Evolutionary conservation across 2,329 filamentous ascomycete genomes (phyloP).

Genomic region (Alternaria conjuncta): DNA sequence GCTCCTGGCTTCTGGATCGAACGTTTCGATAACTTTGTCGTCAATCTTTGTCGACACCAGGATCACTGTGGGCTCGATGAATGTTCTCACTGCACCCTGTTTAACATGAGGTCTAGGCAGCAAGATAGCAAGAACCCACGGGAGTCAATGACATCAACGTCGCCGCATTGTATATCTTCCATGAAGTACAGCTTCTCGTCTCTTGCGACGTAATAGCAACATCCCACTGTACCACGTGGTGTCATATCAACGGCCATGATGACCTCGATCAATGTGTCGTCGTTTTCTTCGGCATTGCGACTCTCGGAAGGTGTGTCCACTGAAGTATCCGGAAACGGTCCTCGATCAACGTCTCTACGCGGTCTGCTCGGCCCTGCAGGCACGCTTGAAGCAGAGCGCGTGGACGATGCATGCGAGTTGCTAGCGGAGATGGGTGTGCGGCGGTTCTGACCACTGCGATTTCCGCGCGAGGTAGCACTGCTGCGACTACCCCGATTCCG

Average conservation of each 20-base stretch:
- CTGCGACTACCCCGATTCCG: conserved; percentile 18
- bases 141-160: conserved; percentile 64
- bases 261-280: conserved; percentile 68
- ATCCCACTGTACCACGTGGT: conserved; percentile 75
- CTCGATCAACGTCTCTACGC: background rate
- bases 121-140: conserved; percentile 41
- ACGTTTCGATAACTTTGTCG: conserved; percentile 55
- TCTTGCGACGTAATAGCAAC: conserved; percentile 77
- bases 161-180: conserved; percentile 74
- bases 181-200: conserved; percentile 76
- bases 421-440: conserved; percentile 4
- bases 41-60: conserved; percentile 64
- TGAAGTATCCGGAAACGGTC: background rate
- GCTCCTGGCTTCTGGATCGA: conserved; percentile 53
- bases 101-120: background rate
- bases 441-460: conserved; percentile 10
- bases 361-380: background rate
- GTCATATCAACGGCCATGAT: conserved; percentile 82
- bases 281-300: conserved; percentile 45
- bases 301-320: conserved; percentile 6
- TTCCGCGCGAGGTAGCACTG: conserved; percentile 13
- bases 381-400: conserved; percentile 14
- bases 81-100: conserved; percentile 60
- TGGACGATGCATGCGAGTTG: conserved; percentile 14
- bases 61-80: conserved; percentile 67